Base-by-base conservation (phyloP, 768 basidiomycete genomes). In the Coprinellus aureogranulatus region DNA sequence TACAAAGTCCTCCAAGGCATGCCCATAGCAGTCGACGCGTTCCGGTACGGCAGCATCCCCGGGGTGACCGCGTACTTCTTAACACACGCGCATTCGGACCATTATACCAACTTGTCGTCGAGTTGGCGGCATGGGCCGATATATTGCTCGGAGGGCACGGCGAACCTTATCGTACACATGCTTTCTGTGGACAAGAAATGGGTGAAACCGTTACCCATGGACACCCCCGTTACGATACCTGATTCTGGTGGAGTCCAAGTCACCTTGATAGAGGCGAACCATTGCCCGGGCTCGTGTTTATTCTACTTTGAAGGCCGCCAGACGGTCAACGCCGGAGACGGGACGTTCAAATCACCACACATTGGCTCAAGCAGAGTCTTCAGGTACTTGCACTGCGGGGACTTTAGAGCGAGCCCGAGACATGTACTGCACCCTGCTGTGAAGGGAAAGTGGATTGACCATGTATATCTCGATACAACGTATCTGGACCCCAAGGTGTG, bases 21-120 rank as follows among this genome's bases (percentile, higher is more conserved):
- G 94, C 94, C 95, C 9, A 90, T 99, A 25, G 94, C 96, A 16
- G 97, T 99, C 0, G 97, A 99, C 67, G 97, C 95, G 1, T 99
- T 99, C 72, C 84, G 88, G 37, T 99, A 98, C 68, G 97, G 96
- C 5, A 78, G 80, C 26, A 94, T 99, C 49, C 94, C 95, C 4
- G 86, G 85, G 10, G 84, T 98, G 25, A 90, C 84, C 27, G 91
- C 94, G 0, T 98, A 98, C 70, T 93, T 97, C 63, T 72, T 98
- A 60, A 93, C 94, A 9, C 96, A 98, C 67, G 96, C 96, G 0
- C 97, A 99, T 71, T 96, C 94, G 3, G 94, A 98, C 70, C 94
- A 96, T 64, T 98, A 97, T 67, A 97, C 97, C 0, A 95, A 90
- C 64, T 78, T 99, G 2, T 88, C 91, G 0, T 84, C 89, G 1